A percentile compares a stretch with the other conserved stretches of the same genome.
These are phyloP conservation scores for Hypomontagnella monticulosa DNA, from an alignment of 495 filamentous ascomycete genomes.

Conservation along the genomic window DNA sequence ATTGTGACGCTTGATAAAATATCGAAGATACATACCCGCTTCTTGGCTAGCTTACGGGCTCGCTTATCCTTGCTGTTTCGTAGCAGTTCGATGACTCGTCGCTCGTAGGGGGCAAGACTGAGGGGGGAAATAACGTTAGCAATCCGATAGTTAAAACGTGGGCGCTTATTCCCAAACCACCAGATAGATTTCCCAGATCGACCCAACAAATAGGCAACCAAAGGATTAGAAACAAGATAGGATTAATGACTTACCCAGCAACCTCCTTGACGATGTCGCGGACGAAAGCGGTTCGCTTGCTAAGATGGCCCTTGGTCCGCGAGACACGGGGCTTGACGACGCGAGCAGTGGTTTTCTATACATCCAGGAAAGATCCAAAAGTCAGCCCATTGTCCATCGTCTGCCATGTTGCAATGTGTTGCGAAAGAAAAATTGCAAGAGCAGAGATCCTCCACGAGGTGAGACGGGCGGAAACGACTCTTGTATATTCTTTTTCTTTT, in stretches of 20 bases:
- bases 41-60: slow-evolving; percentile 98
- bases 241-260: slow-evolving; percentile 69
- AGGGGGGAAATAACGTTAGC: slow-evolving; percentile 37
- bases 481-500: slow-evolving; percentile 25
- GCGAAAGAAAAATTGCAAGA: slow-evolving; percentile 48
- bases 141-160: background rate
- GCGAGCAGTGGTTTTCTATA: slow-evolving; percentile 90
- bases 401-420: slow-evolving; percentile 44
- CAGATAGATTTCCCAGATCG: slow-evolving; percentile 5
- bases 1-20: slow-evolving; percentile 4
- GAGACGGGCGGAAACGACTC: slow-evolving; percentile 57
- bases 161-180: too few species aligned
- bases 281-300: slow-evolving; percentile 89
- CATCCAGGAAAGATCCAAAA: slow-evolving; percentile 49
- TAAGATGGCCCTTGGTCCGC: slow-evolving; percentile 88
- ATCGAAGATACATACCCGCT: slow-evolving; percentile 73
- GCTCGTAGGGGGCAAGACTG: slow-evolving; percentile 95
- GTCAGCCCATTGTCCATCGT: slow-evolving; percentile 56
- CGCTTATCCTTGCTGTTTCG: slow-evolving; percentile 99
- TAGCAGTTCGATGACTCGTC: slow-evolving; percentile 97
- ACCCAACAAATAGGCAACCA: slow-evolving; percentile 7
- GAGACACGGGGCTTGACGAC: slow-evolving; percentile 87
- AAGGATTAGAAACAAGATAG: background rate
- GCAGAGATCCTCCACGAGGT: slow-evolving; percentile 72
- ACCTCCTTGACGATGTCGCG: slow-evolving; percentile 94